Conservation (phyloP, 2,329 filamentous ascomycete genomes). For the Dothidotthia symphoricarpi region DNA sequence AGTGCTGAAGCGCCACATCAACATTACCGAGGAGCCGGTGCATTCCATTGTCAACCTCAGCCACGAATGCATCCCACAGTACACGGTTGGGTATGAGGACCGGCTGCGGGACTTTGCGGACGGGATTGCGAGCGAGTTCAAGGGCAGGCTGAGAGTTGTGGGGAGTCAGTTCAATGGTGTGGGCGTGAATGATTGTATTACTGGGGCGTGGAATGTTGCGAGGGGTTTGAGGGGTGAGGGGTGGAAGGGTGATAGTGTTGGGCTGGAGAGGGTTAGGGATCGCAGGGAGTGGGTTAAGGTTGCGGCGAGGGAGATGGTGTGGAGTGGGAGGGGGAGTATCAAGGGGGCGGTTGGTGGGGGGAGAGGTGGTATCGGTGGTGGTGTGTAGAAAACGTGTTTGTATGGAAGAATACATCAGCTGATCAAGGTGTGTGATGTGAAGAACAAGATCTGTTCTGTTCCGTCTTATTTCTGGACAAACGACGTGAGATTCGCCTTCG, state of each 20-base stretch:
- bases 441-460: too few relatives aligned
- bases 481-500: too few relatives aligned
- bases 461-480: too few relatives aligned
- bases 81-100: constrained; percentile 71
- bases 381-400: too few relatives aligned
- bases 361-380: too few relatives aligned
- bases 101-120: constrained; percentile 59
- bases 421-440: too few relatives aligned
- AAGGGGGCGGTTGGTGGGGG: too few relatives aligned
- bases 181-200: constrained; percentile 54
- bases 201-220: constrained; percentile 56
- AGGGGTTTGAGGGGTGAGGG: constrained; percentile 37
- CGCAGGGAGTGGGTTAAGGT: constrained; percentile 15
- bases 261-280: constrained; percentile 23
- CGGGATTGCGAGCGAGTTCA: constrained; percentile 57
- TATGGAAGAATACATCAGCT: too few relatives aligned
- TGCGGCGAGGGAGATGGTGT: constrained; percentile 5
- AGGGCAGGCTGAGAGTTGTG: constrained; percentile 63
- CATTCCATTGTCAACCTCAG: constrained; percentile 62
- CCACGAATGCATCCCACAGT: constrained; percentile 84
- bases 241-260: constrained; percentile 29
- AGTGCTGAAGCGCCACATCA: constrained; percentile 71
- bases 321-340: too few relatives aligned
- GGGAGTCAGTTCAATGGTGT: constrained; percentile 51
- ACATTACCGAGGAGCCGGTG: constrained; percentile 62